A percentile compares a stretch with the other conserved stretches of the same genome.
These are phyloP conservation scores for Lanmaoa pseudosensibilis DNA, from an alignment of 768 basidiomycete genomes.

Conservation along the genomic window DNA sequence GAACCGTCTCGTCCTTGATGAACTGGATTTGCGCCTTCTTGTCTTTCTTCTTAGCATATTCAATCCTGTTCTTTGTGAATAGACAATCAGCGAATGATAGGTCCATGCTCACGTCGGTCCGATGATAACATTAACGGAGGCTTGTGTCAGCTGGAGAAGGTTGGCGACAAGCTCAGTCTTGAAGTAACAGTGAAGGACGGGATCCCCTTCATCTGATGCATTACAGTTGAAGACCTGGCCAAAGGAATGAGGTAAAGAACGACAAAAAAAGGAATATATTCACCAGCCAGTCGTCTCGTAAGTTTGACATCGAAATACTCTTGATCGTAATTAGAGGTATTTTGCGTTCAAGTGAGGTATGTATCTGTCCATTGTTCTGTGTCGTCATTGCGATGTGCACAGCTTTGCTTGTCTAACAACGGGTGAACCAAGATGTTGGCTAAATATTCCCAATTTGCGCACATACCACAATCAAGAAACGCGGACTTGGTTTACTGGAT, in stretches of 20 bases:
- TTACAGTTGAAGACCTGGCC: constrained; percentile 73
- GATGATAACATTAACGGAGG: constrained; percentile 69
- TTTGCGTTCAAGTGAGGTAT: constrained; percentile 76
- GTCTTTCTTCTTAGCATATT: constrained; percentile 96
- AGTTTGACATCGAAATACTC: constrained; percentile 80
- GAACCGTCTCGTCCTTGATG: constrained; percentile 83
- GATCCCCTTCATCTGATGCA: constrained; percentile 90
- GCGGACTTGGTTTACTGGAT: constrained; percentile 89
- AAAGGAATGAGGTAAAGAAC: constrained; percentile 8
- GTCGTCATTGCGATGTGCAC: constrained; percentile 71
- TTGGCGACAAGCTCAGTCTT: constrained; percentile 92
- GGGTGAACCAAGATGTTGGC: neutral
- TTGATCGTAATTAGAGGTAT: constrained; percentile 87
- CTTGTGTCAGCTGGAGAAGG: constrained; percentile 78
- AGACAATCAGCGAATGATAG: neutral
- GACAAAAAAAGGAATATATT: constrained; percentile 18
- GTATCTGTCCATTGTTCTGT: constrained; percentile 58
- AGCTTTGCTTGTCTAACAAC: constrained; percentile 55
- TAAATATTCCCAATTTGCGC: constrained; percentile 9
- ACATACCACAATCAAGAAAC: constrained; percentile 85
- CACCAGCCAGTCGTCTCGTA: constrained; percentile 96
- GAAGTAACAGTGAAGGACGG: constrained; percentile 86
- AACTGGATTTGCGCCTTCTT: constrained; percentile 88
- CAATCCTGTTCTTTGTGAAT: constrained; percentile 54
- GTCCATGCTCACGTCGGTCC: constrained; percentile 64